Conservation (phyloP, 2,329 filamentous ascomycete genomes). For the Sclerotinia subarctica region DNA sequence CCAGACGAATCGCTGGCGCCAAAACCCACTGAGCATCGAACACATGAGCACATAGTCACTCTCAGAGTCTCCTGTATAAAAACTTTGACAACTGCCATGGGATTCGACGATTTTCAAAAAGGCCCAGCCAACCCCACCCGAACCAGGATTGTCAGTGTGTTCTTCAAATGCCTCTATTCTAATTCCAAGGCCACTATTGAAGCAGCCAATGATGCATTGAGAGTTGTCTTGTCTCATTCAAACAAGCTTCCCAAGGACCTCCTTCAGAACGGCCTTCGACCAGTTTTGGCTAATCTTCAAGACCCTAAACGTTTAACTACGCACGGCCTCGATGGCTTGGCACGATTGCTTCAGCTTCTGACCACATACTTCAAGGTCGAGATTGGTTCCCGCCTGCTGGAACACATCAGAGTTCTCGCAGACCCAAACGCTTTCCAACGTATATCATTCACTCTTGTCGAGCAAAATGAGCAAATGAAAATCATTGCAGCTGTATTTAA, state of each 20-base stretch:
- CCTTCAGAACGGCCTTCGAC: slow-evolving; percentile 86
- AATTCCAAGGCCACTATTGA: slow-evolving; percentile 90
- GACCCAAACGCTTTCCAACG: slow-evolving; percentile 78
- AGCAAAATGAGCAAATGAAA: slow-evolving; percentile 90
- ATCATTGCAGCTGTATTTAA: slow-evolving; percentile 93
- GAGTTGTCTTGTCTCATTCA: slow-evolving; percentile 80
- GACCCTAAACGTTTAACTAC: slow-evolving; percentile 88
- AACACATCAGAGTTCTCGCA: slow-evolving; percentile 89
- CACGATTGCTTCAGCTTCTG: slow-evolving; percentile 81
- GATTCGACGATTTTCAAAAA: slow-evolving; percentile 85
- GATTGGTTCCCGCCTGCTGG: slow-evolving; percentile 87
- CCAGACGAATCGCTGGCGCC: slow-evolving; percentile 87
- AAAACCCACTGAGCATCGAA: slow-evolving; percentile 92
- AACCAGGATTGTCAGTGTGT: slow-evolving; percentile 81
- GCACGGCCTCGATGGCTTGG: slow-evolving; percentile 85
- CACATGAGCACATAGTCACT: slow-evolving; percentile 90
- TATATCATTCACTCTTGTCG: slow-evolving; percentile 90
- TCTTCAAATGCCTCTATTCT: slow-evolving; percentile 96
- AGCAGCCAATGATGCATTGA: slow-evolving; percentile 86
- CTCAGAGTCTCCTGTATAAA: slow-evolving; percentile 91
- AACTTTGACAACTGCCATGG: slow-evolving; percentile 88
- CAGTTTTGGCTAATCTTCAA: slow-evolving; percentile 94
- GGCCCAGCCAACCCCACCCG: slow-evolving; percentile 64
- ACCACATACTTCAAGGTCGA: slow-evolving; percentile 99
- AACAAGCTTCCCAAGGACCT: slow-evolving; percentile 94